phyloP scores from a whole-genome alignment of 2,329 filamentous ascomycete genomes.

The Parastagonospora avenae region DNA sequence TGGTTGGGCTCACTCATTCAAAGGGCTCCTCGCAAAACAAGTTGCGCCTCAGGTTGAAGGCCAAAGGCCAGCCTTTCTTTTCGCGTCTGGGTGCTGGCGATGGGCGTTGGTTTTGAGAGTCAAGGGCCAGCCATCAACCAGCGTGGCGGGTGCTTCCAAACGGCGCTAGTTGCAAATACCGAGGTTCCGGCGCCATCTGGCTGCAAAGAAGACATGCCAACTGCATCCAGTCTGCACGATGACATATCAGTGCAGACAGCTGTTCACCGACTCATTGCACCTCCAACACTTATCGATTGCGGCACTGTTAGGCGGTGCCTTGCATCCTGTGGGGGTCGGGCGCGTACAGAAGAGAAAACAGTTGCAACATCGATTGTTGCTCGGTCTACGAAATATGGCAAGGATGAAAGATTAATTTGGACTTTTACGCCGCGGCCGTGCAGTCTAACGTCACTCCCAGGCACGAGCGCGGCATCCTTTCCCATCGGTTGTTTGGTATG shows the following conservation, averaged over 20 bases:
- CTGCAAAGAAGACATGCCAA: constrained; percentile 6
- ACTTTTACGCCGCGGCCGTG: constrained; percentile 25
- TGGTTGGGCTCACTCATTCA: not conserved
- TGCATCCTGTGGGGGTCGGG: not conserved
- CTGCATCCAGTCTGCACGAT: constrained; percentile 16
- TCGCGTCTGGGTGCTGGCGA: not conserved
- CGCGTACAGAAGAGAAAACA: not conserved
- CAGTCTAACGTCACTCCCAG: not conserved
- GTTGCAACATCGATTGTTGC: constrained; percentile 17
- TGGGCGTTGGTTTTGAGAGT: not conserved
- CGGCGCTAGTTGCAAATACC: too few relatives aligned
- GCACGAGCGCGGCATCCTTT: constrained; percentile 2
- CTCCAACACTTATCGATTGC: constrained; percentile 12
- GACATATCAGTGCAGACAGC: constrained; percentile 34
- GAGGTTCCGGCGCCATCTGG: too few relatives aligned
- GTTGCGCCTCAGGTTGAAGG: constrained; percentile 7
- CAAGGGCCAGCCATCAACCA: not conserved
- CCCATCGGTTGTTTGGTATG: constrained; percentile 14
- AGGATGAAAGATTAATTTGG: constrained; percentile 11
- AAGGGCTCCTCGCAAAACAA: constrained; percentile 1
- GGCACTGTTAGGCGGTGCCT: constrained; percentile 8
- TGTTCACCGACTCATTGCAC: constrained; percentile 33
- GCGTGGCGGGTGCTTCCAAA: too few relatives aligned
- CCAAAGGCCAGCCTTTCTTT: not conserved
- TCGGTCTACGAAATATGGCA: constrained; percentile 26